Evolutionary conservation across 2,329 filamentous ascomycete species (phyloP).

Genomic region (Hymenoscyphus fructigenus): DNA sequence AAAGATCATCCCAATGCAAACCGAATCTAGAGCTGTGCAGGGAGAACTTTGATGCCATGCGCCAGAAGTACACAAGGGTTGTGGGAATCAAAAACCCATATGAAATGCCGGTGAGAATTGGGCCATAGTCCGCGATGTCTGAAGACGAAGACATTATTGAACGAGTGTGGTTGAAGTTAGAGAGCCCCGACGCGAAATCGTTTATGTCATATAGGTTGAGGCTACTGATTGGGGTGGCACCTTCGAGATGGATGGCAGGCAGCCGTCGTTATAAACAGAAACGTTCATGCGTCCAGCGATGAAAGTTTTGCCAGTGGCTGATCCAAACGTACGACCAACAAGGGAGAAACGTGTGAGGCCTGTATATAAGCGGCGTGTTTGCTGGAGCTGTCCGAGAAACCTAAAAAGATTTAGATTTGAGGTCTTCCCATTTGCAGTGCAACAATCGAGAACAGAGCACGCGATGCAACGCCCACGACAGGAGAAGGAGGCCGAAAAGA

Average conservation of each 20-base stretch:
- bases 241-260: background rate
- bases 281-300: background rate
- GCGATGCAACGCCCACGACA: background rate
- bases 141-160: conserved; percentile 3
- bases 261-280: background rate
- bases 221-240: background rate
- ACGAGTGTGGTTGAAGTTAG: background rate
- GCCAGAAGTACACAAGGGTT: conserved; percentile 1
- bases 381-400: background rate
- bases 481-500: background rate
- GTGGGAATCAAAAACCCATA: conserved; percentile 7
- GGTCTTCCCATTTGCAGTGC: background rate
- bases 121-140: background rate
- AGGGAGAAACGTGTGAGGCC: background rate
- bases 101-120: background rate
- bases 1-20: conserved; percentile 4
- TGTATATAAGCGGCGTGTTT: background rate
- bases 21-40: background rate
- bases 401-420: background rate
- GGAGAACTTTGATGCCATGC: conserved; percentile 3
- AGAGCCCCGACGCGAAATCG: background rate
- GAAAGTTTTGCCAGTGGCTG: background rate
- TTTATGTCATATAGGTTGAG: background rate
- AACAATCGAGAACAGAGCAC: background rate
- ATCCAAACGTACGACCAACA: background rate